Evolutionary conservation across 2,329 filamentous ascomycete genomes (phyloP), one percentile per base, ranked within the genome.

Genomic region (Hymenoscyphus occultus): DNA sequence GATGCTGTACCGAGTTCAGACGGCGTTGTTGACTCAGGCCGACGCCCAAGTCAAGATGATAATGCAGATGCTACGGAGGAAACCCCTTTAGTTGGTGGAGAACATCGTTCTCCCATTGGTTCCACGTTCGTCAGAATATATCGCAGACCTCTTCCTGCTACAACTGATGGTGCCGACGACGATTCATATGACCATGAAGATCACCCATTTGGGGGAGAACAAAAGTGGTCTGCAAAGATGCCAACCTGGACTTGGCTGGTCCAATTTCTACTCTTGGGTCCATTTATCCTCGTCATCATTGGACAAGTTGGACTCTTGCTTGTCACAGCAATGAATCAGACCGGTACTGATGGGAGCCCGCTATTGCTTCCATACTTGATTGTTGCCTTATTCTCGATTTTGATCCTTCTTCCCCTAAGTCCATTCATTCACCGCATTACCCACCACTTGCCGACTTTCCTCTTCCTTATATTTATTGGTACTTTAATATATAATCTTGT

Each of bases 361-460:
- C 80, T 89, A 19, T 78, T 96, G 16, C 77, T 86, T 7, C 88
- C 93, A 5, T 93, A 97, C 75, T 74, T 96, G 14, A 77, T 86
- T 42, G 83, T 93, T 54, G 88, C 89, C 0, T 74, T 83, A 6
- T 83, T 94, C 67, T 87, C 88, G 13, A 84, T 92, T 0, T 74
- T 97, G 1, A 74, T 97, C 0, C 78, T 97, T 19, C 80, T 92
- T 0, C 95, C 95, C 0, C 76, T 92, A 2, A 84, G 88, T 0
- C 95, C 95, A 0, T 96, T 96, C 74, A 83, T 97, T 51, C 93
- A 98, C 76, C 89, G 94, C 56, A 86, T 95, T 68, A 92, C 89
- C 1, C 90, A 90, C 74, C 92, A 96, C 66, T 76, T 98, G 3
- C 93, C 95, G 0, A 79, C 89, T 0, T 88, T 96, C 71, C 77